Evolutionary conservation across 208 protist genomes (phyloP), one percentile per base, ranked within the genome.

Genomic region (Blechomonas ayalai): DNA sequence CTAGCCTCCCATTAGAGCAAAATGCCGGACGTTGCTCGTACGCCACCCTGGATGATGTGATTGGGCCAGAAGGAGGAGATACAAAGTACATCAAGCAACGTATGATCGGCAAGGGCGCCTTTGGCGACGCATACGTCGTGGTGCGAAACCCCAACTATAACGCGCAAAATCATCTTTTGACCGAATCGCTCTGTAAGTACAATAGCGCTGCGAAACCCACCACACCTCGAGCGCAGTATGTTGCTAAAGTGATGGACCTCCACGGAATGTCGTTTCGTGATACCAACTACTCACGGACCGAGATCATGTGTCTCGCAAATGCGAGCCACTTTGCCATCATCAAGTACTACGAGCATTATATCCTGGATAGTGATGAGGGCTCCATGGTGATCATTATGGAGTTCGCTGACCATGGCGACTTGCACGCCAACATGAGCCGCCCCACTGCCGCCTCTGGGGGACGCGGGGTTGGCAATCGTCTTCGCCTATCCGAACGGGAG

Each of bases 281-380:
- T 34, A 51, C 74, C 15, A 60, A 78, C 48, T 89, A 87, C 51
- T 67, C 80, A 6, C 64, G 80, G 55, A 90, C 71, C 1, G 85
- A 94, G 52, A 82, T 96, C 27, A 84, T 90, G 61, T 92, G 88
- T 39, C 72, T 92, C n/a, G 84, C 82, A 0, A 63, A 82, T 44
- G 72, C 61, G 20, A 34, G 73, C 36, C 85, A 96, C 60, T 87
- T 95, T 55, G 76, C 73, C 18, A 82, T 89, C 12, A 83, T 89
- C 18, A 64, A 67, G 12, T 89, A 92, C 49, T 78, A 82, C 52
- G 79, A 92, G 24, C 73, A 92, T 61, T 89, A 71, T 55, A 52
- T 84, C 16, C 41, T 89, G 0, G 78, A 89, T 58, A 70, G 73
- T 54, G 82, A 79, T 12, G 68, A 84, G 35, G 60, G 87, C 52